Base-by-base conservation (phyloP, 1,284 basidiomycete species). In the Testicularia cyperi region DNA sequence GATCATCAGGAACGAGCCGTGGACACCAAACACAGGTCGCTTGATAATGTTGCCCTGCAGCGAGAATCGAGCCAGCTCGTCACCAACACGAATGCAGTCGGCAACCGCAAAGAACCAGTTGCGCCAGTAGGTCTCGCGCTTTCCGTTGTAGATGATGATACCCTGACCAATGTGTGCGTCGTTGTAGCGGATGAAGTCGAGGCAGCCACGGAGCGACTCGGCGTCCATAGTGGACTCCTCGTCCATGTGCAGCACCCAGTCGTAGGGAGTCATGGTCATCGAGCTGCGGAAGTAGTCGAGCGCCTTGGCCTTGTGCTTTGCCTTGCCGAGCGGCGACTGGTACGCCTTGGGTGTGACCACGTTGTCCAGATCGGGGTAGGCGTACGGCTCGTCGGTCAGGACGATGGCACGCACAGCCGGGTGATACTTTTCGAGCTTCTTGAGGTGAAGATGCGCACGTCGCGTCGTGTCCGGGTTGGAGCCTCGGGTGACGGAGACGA, bases 81-180 rank as follows among this genome's bases (percentile, higher is more conserved):
- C 78, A 42, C 78, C 78, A 32, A 79, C 77, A 68, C 78, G 77
- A 31, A 79, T 77, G 51, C 77, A 75, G 52, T 79, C 78, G 18
- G 78, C 78, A 7, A 79, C 77, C n/a, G 77, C 77, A 42, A 79
- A 79, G 68, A 77, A 77, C 78, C 78, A 79, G 60, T 78, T 78
- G 54, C 72, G 72, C 77, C 77, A 78, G 62, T 77, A 79, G 13
- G 77, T 75, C 68, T 77, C 75, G 14, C 55, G 33, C 38, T 66
- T 54, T 23, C 78, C 78, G 56, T 79, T 79, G 68, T 79, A 79
- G 28, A 78, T 66, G 39, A 79, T 79, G 51, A 79, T 79, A 31
- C 78, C 78, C 66, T 79, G 78, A 24, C 78, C 78, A 48, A 78
- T 77, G 52, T 78, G 77, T 26, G 77, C 77, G n/a, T 73, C 70